A percentile compares a stretch with the other conserved stretches of the same genome.
Conservation (phyloP, 306 rosid species). For the Glycine latifolia region DNA sequence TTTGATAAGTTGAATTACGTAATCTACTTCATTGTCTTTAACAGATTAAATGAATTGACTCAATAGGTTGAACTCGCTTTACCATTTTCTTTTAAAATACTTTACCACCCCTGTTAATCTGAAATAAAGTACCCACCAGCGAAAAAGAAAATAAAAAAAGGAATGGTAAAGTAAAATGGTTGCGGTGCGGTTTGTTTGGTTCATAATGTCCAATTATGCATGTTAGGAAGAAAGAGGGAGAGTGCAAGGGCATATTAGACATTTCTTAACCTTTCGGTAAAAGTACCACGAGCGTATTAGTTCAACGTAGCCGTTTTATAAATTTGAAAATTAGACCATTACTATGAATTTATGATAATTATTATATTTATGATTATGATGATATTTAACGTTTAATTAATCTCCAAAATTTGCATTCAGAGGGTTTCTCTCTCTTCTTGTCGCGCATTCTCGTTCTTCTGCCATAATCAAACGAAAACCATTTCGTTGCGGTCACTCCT, state of each 20-base stretch:
- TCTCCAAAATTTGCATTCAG: constrained; percentile 21
- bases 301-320: constrained; percentile 59
- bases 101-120: too few species aligned
- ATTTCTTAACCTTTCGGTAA: neutral
- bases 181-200: constrained; percentile 27
- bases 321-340: constrained; percentile 45
- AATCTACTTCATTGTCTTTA: too few species aligned
- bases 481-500: constrained; percentile 19
- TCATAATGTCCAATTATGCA: constrained; percentile 34
- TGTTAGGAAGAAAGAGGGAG: neutral
- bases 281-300: neutral
- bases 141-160: neutral
- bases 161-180: neutral
- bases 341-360: constrained; percentile 26
- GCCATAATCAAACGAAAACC: constrained; percentile 37
- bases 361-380: neutral
- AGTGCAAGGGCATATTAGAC: constrained; percentile 40
- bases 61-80: too few species aligned
- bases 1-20: too few species aligned
- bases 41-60: too few species aligned
- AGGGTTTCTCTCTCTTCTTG: constrained; percentile 29
- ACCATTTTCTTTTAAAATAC: too few species aligned
- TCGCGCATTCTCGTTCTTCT: constrained; percentile 26
- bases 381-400: constrained; percentile 37
- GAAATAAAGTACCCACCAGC: too few species aligned